Base-by-base conservation (phyloP, 768 basidiomycete species). In the Amanita muscaria region DNA sequence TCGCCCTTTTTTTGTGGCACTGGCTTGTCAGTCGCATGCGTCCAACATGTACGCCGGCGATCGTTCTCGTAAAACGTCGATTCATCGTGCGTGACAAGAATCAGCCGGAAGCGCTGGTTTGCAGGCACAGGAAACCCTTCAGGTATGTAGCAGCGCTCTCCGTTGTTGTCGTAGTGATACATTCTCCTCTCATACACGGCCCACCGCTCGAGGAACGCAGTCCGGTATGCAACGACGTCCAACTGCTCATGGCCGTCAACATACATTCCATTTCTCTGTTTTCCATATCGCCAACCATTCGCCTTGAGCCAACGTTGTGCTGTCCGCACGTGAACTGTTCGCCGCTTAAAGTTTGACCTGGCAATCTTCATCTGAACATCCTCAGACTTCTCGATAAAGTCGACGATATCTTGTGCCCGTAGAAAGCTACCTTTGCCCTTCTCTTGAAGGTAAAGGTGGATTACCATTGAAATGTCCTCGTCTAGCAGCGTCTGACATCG, bases 31-130 rank as follows among this genome's bases (percentile, higher is more conserved):
- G 21, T 46, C 5, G 35, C 22, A 27, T 58, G 57, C 2, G 51
- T 44, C 65, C 65, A 68, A 4, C 46, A 10, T 1, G 37, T 55
- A 25, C 60, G 59, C 7, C 52, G 31, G 4, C 51, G 55, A 41
- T 69, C 64, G 49, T 64, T 56, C 15, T 54, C 57, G 47, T 63
- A 66, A 47, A 68, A 69, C 3, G 62, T 68, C 14, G 64, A 69
- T 44, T 70, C 61, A 44, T 69, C 59, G 45, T 70, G 68, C 1
- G 52, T 59, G 6, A 56, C 44, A 3, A 59, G 39, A 39, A 58
- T 53, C 2, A 60, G 50, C 5, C 47, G 23, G 39, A 58, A 58
- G 11, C 34, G 44, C 9, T n/a, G 22, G 18, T 21, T 21, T 16
- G 38, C 32, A 12, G 48, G 42, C 21, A 62, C 56, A 23, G 54